Percentiles rank a stretch among this genome's conserved stretches.
phyloP scores from a whole-genome alignment of 176 grass and related monocot genomes.

The Oryza punctata region DNA sequence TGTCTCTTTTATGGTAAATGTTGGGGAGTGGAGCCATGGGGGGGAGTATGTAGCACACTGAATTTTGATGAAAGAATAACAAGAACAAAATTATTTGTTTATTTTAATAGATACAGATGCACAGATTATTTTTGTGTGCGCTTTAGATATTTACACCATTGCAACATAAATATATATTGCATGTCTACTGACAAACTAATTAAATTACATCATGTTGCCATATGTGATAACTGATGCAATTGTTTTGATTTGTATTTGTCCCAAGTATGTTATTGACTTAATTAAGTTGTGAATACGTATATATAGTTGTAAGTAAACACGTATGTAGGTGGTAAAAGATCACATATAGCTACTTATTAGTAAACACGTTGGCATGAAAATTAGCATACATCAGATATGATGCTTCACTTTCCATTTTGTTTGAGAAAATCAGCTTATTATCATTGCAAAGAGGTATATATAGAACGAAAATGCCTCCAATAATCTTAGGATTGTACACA shows the following conservation, averaged over 20 bases:
- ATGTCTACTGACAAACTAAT: neutral
- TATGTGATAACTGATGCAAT: neutral
- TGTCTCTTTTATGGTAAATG: neutral
- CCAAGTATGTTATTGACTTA: neutral
- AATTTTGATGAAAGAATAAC: neutral
- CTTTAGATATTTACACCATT: neutral
- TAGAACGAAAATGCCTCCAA: too few relatives aligned
- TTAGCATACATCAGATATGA: neutral
- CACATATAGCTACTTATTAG: neutral
- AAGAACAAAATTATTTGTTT: neutral
- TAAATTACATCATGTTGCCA: neutral
- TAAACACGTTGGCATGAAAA: neutral
- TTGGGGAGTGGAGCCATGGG: neutral
- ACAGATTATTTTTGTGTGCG: neutral
- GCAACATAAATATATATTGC: neutral
- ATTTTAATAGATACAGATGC: neutral
- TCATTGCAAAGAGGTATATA: too few relatives aligned
- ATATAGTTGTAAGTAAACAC: neutral
- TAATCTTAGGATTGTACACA: too few relatives aligned
- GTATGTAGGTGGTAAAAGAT: too few relatives aligned
- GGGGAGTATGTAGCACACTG: neutral
- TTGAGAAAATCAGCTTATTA: too few relatives aligned
- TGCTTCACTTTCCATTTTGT: neutral
- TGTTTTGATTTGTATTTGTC: neutral
- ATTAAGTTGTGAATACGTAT: neutral